Evolutionary conservation across 1,284 basidiomycete species (phyloP).

Genomic region (Ustilago esculenta): DNA sequence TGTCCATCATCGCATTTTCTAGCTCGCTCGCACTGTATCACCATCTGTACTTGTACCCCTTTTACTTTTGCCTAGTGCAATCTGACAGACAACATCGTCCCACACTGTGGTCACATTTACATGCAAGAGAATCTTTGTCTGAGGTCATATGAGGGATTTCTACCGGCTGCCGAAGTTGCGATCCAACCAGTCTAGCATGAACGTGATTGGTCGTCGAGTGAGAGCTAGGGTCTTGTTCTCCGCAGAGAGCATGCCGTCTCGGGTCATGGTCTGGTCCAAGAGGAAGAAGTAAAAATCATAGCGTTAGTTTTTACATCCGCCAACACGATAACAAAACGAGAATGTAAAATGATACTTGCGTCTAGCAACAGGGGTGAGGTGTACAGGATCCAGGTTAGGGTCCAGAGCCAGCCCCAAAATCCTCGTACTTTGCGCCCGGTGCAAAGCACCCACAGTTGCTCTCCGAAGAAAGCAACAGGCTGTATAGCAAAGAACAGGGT

Average conservation of each 20-base stretch:
- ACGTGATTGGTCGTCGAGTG: constrained; percentile 8
- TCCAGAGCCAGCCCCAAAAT: constrained; percentile 33
- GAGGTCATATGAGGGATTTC: not conserved
- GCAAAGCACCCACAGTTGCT: constrained; percentile 16
- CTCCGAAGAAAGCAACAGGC: constrained; percentile 21
- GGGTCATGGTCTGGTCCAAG: not conserved
- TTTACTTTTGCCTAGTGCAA: not conserved
- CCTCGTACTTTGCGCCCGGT: constrained; percentile 18
- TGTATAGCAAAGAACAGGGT: constrained; percentile 29
- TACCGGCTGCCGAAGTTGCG: constrained; percentile 2
- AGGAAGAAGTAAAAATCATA: not conserved
- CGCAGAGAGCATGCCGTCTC: constrained; percentile 6
- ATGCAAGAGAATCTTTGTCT: not conserved
- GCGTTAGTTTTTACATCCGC: not conserved
- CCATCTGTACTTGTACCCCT: constrained; percentile 31
- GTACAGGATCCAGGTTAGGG: constrained; percentile 8
- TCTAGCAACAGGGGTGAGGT: constrained; percentile 20
- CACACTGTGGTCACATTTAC: too few relatives aligned
- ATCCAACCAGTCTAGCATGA: constrained; percentile 25
- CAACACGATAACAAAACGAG: not conserved
- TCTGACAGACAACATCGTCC: too few relatives aligned
- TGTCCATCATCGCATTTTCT: constrained; percentile 3
- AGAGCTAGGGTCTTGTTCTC: constrained; percentile 7
- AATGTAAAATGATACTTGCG: not conserved
- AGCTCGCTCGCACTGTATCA: constrained; percentile 17